Conservation (phyloP, 805 yeast genomes). For the Metschnikowia peoriensis region DNA sequence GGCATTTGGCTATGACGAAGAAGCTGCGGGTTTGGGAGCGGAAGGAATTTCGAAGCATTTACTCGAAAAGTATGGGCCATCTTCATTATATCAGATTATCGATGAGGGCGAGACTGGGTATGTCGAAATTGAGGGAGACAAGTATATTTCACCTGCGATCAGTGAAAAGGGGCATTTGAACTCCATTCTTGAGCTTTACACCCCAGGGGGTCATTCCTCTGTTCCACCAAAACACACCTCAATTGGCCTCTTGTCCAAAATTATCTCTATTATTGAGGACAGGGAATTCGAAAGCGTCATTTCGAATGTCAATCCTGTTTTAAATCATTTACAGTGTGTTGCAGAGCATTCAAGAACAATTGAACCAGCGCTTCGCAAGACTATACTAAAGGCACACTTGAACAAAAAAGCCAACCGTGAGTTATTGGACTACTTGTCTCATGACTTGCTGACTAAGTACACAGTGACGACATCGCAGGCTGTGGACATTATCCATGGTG, state of each 20-base stretch:
- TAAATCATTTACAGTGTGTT: conserved; percentile 42
- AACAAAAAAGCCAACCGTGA: conserved; percentile 36
- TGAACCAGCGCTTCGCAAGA: conserved; percentile 30
- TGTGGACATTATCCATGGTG: conserved; percentile 46
- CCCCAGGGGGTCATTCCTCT: conserved; percentile 53
- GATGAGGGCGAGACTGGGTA: conserved; percentile 37
- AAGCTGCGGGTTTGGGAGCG: conserved; percentile 43
- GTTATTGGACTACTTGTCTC: conserved; percentile 33
- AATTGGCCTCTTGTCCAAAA: conserved; percentile 46
- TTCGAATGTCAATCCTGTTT: conserved; percentile 44
- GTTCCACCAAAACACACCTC: conserved; percentile 49
- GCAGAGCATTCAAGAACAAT: conserved; percentile 44
- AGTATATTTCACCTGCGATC: conserved; percentile 34
- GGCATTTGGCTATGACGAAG: conserved; percentile 55
- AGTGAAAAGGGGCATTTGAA: conserved; percentile 50
- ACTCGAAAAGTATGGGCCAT: conserved; percentile 37
- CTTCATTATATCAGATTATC: conserved; percentile 43
- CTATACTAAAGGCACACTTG: conserved; percentile 37
- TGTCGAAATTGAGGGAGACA: conserved; percentile 26
- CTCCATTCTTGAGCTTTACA: conserved; percentile 37
- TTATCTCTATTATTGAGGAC: conserved; percentile 39
- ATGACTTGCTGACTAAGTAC: conserved; percentile 29
- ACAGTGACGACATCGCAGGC: conserved; percentile 49
- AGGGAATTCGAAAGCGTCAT: conserved; percentile 36
- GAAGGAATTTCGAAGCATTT: conserved; percentile 33